These are phyloP conservation scores for Citrus sinensis DNA, from an alignment of 345 rosid genomes.

Conservation along the genomic window DVS_A1.0 CM039168.1:22113001-22113500, in stretches of 20 bases:
- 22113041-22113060: slow-evolving; percentile 14
- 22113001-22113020: background rate
- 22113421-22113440: background rate
- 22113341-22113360: slow-evolving; percentile 93
- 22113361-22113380: slow-evolving; percentile 75
- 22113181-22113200: background rate
- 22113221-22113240: background rate
- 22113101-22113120: slow-evolving; percentile 73
- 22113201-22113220: background rate
- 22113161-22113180: background rate
- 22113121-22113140: slow-evolving; percentile 73
- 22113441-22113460: background rate
- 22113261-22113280: background rate
- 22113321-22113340: slow-evolving; percentile 83
- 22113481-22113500: background rate
- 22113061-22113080: slow-evolving; percentile 39
- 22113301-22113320: slow-evolving; percentile 63
- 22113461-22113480: background rate
- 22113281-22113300: too few relatives aligned
- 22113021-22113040: background rate
- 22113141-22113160: slow-evolving; percentile 58
- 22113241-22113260: background rate
- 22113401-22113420: background rate
- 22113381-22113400: slow-evolving; percentile 62
- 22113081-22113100: slow-evolving; percentile 77